Evolutionary conservation across 2,329 filamentous ascomycete species (phyloP).

Genomic region (Colletotrichum sp.): DNA sequence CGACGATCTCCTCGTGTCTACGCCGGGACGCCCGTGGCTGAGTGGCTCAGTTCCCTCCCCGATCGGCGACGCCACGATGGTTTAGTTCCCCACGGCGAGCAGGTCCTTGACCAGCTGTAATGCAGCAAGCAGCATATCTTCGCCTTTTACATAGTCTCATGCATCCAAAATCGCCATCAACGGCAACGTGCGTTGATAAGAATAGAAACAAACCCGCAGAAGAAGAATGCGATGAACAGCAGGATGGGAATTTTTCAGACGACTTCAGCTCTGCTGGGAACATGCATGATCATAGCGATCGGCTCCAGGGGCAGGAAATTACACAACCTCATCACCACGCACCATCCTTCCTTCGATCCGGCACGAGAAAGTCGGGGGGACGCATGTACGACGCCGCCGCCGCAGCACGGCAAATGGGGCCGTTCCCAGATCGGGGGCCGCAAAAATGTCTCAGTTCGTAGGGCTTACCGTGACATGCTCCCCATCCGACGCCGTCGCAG

Average conservation of each 20-base stretch:
- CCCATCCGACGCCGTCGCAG: background rate
- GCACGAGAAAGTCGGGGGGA: background rate
- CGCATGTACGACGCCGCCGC: background rate
- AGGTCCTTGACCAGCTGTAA: background rate
- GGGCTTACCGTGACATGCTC: background rate
- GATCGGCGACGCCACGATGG: background rate
- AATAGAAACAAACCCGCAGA: background rate
- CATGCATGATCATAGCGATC: background rate
- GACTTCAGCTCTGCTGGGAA: background rate
- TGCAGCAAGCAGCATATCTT: background rate
- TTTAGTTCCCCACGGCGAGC: background rate
- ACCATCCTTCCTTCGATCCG: background rate
- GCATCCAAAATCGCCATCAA: background rate
- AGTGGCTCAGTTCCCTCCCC: background rate
- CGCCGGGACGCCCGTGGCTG: background rate
- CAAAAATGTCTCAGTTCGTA: conserved; percentile 7
- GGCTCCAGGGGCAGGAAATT: background rate
- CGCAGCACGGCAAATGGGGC: conserved; percentile 1
- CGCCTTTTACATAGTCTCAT: background rate
- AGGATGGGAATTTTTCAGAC: background rate
- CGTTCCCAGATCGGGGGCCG: conserved; percentile 10
- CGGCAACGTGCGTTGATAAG: background rate
- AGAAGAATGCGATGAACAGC: background rate
- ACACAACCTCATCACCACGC: background rate
- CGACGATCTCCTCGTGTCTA: background rate